Conservation (phyloP, 1,284 basidiomycete genomes). For the Ustilago tritici region DNA sequence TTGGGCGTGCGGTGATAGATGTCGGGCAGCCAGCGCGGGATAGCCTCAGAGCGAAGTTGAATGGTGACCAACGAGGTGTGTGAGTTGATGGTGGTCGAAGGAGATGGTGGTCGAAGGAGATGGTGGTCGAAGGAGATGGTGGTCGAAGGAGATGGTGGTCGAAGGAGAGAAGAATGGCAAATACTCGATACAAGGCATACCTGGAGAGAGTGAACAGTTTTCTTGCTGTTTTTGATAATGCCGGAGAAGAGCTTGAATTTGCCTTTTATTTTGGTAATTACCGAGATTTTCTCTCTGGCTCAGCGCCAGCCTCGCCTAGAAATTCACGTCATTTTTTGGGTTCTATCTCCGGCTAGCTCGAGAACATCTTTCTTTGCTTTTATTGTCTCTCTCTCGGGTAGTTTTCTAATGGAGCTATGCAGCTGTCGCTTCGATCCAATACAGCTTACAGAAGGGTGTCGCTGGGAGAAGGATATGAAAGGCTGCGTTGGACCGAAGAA, state of each 20-base stretch:
- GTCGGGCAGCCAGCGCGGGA: too few species aligned
- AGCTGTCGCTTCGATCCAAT: too few species aligned
- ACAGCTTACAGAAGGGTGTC: background rate
- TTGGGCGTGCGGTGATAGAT: too few species aligned
- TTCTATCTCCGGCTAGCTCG: slow-evolving; percentile 10
- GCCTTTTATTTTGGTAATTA: background rate
- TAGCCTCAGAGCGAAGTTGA: too few species aligned
- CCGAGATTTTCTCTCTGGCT: background rate
- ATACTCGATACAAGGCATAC: too few species aligned
- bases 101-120: background rate
- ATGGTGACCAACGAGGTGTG: background rate
- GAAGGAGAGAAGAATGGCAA: background rate
- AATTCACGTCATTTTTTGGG: background rate
- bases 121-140: slow-evolving; percentile 2
- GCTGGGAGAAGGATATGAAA: background rate
- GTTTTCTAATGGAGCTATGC: background rate
- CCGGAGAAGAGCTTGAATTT: background rate
- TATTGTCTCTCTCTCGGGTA: background rate
- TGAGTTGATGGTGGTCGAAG: background rate
- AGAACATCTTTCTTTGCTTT: slow-evolving; percentile 1
- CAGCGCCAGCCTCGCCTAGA: background rate
- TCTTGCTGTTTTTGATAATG: background rate
- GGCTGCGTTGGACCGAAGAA: background rate
- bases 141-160: slow-evolving; percentile 5
- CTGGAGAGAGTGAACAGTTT: background rate